phyloP scores from a whole-genome alignment of 2,329 filamentous ascomycete genomes.

The Neonectria coccinea region DNA sequence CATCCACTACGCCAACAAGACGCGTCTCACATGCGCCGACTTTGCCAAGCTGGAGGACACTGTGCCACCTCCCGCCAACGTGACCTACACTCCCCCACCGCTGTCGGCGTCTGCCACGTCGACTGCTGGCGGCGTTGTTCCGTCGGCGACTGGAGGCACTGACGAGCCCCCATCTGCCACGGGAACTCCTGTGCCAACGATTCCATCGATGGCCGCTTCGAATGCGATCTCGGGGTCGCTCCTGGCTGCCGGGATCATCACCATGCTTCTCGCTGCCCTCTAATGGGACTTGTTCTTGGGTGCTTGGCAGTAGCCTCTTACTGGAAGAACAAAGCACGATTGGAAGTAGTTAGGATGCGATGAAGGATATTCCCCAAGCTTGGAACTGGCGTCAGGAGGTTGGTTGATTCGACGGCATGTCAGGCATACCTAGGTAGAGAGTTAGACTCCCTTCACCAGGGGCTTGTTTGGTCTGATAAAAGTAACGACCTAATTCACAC shows the following conservation, averaged over 20 bases:
- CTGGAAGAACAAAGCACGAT: neutral
- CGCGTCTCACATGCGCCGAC: slow-evolving; percentile 74
- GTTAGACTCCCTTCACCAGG: slow-evolving; percentile 1
- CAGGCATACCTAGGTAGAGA: slow-evolving; percentile 2
- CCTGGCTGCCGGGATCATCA: slow-evolving; percentile 17
- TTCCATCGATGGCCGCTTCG: slow-evolving; percentile 16
- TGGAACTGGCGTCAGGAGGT: neutral
- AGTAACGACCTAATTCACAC: neutral
- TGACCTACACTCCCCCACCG: slow-evolving; percentile 33
- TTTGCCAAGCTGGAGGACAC: slow-evolving; percentile 54
- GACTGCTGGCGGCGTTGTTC: neutral
- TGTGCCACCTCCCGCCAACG: slow-evolving; percentile 25
- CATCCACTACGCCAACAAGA: slow-evolving; percentile 73
- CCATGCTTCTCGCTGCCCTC: slow-evolving; percentile 23
- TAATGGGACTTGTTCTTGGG: slow-evolving; percentile 2
- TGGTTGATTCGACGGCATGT: slow-evolving; percentile 2
- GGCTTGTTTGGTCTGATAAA: neutral
- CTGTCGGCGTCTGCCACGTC: slow-evolving; percentile 13
- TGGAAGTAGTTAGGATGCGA: neutral
- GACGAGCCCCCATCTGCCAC: slow-evolving; percentile 8
- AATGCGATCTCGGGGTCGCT: slow-evolving; percentile 22
- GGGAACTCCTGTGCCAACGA: neutral
- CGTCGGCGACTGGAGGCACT: slow-evolving; percentile 5
- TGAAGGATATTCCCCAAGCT: neutral
- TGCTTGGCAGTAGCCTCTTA: neutral